Base-by-base conservation (phyloP, 495 filamentous ascomycete species). In the Astrothelium subdiscretum region DNA sequence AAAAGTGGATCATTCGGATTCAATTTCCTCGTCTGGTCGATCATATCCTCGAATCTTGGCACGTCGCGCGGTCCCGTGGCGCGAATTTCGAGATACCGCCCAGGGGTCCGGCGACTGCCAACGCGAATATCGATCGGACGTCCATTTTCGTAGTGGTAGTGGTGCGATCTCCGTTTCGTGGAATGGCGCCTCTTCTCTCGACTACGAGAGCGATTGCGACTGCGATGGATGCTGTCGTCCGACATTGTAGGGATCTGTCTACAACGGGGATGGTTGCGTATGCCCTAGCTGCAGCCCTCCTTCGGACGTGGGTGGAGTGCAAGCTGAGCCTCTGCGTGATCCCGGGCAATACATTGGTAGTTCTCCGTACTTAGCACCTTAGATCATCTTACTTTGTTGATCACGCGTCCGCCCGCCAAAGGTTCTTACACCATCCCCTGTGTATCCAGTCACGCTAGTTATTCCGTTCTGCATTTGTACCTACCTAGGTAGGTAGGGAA, bases 61-160 rank as follows among this genome's bases (percentile, higher is more conserved):
- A 62, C 67, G 52, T 69, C 67, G n/a, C 65, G 52, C 8, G 67
- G 59, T n/a, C 65, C 60, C 10, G 52, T 31, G 13, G 65, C 67
- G 11, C 43, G 38, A 58, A 69, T 48, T 27, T 69, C 67, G 40
- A 63, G 62, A 43, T 63, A 69, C 32, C 57, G 59, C 12, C 60
- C 59, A 10, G 67, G 62, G 26, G 38, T 60, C 31, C 62, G 52
- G 44, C 67, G 32, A 32, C 65, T 67, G 31, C 67, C 65, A 31
- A 69, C 60, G 22, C 67, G 67, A 43, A 69, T 62, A 29, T 32
- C 13, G 59, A 67, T 67, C 2, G 64, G 32, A 24, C 32, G 20
- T 12, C 22, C 48, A 27, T 54, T 8, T 5, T 54, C 48, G 29
- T 54, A 27, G 20, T 26, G 24, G 29, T 54, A 54, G 15, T 54